Base-by-base conservation (phyloP, 2,329 filamentous ascomycete species). In the Biscogniauxia mediterranea region DNA sequence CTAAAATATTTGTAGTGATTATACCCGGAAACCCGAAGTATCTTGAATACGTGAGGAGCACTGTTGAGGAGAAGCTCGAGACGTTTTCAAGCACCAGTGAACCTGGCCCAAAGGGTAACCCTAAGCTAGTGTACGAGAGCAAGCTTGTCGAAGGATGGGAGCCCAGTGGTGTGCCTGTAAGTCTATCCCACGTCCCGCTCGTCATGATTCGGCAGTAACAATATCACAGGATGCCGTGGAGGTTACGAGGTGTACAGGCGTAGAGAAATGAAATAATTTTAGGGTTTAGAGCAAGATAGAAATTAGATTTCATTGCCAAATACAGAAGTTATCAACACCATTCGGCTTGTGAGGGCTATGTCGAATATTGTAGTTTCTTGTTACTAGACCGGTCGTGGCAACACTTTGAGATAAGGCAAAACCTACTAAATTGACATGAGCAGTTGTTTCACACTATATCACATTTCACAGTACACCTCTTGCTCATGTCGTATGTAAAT, bases 21-120 rank as follows among this genome's bases (percentile, higher is more conserved):
- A 85, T 85, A 69, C 89, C 89, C 1, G 89, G 89, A 0, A 91
- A 90, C 66, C 89, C 89, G 4, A 84, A 83, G 1, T 91, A 91
- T 69, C 75, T 90, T 54, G 83, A 87, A 67, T 93, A 92, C 66
- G 89, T 93, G 53, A 79, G 89, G 59, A 86, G 83, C 64, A 85
- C 79, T 28, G 84, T 89, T 1, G 78, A 82, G 49, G 78, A 89
- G 74, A 92, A 92, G 78, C 77, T 78, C 55, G 74, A 77, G 54
- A 78, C 66, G 8, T 72, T 75, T 11, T 69, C 74, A 32, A 72
- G 72, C 73, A 38, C n/a, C 46, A 5, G n/a, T 60, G 8, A 73
- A 72, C 19, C 63, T 69, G 51, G 32, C 1, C 61, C 59, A 0
- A 72, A 70, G 52, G 89, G 89, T 1, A 87, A 90, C 68, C 88